A percentile compares a stretch with the other conserved stretches of the same genome.
Evolutionary conservation across 2,329 filamentous ascomycete genomes (phyloP).

Genomic region (Graphilbum fragrans): DNA sequence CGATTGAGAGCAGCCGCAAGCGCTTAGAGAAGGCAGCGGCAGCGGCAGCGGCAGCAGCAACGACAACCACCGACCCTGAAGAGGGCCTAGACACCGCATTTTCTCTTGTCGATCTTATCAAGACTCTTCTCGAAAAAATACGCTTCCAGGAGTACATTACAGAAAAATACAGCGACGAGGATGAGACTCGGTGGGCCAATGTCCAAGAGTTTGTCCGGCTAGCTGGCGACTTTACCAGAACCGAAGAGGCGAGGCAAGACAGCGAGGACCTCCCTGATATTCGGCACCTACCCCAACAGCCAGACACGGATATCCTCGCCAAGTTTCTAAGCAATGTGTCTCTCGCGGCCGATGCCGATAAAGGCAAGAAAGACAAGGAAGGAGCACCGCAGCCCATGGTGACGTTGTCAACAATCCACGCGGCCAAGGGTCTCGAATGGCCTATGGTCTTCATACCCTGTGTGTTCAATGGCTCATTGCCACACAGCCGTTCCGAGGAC

Average conservation of each 20-base stretch:
- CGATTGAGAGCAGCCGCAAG: not conserved
- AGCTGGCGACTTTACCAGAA: slow-evolving; percentile 53
- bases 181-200: slow-evolving; percentile 74
- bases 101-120: slow-evolving; percentile 34
- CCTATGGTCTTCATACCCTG: slow-evolving; percentile 88
- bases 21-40: not conserved
- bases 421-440: slow-evolving; percentile 94
- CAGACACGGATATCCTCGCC: slow-evolving; percentile 52
- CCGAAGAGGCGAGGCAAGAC: slow-evolving; percentile 41
- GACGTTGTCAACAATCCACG: slow-evolving; percentile 92
- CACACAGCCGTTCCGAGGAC: slow-evolving; percentile 77
- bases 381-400: slow-evolving; percentile 42
- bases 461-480: slow-evolving; percentile 81
- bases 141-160: slow-evolving; percentile 64
- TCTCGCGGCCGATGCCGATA: slow-evolving; percentile 68
- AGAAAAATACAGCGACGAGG: slow-evolving; percentile 58
- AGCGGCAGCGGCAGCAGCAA: not conserved
- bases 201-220: slow-evolving; percentile 78
- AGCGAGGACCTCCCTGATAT: slow-evolving; percentile 41
- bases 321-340: slow-evolving; percentile 84
- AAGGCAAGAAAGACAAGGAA: slow-evolving; percentile 43
- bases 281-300: slow-evolving; percentile 45
- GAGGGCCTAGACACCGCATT: no score
- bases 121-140: slow-evolving; percentile 49
- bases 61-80: not conserved